phyloP scores from a whole-genome alignment of 2,329 filamentous ascomycete genomes.

The Lasiodiplodia theobromae region DNA sequence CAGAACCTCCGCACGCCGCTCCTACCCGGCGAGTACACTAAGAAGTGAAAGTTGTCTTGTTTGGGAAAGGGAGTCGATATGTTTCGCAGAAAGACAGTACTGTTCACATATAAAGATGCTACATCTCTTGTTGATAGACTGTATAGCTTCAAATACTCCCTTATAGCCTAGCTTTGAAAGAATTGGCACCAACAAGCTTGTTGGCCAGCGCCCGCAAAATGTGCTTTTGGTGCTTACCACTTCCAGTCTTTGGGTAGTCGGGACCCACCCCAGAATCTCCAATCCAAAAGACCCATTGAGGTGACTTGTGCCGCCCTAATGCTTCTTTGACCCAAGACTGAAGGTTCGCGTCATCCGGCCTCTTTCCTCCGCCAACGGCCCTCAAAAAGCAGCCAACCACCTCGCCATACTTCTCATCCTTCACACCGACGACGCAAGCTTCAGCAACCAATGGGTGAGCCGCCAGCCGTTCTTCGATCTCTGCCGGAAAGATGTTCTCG shows the following conservation, averaged over 20 bases:
- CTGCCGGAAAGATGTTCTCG: slow-evolving; percentile 93
- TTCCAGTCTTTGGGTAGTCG: slow-evolving; percentile 6
- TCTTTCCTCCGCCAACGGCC: not conserved
- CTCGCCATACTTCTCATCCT: slow-evolving; percentile 84
- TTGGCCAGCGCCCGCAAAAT: not conserved
- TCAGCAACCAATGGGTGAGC: slow-evolving; percentile 74
- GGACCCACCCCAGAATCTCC: not conserved
- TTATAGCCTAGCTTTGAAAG: not conserved
- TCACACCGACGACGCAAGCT: slow-evolving; percentile 82
- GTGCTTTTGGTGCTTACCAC: slow-evolving; percentile 5
- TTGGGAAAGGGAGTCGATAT: too few species aligned
- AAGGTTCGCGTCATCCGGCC: not conserved
- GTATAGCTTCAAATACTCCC: too few species aligned
- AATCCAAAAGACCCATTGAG: slow-evolving; percentile 1
- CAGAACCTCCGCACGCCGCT: not conserved
- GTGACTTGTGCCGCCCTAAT: slow-evolving; percentile 1
- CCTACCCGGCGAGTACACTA: not conserved
- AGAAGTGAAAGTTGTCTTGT: too few species aligned
- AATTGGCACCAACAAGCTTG: not conserved
- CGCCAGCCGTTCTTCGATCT: slow-evolving; percentile 88
- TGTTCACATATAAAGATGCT: too few species aligned
- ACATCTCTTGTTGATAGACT: fast-evolving
- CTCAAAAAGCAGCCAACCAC: slow-evolving; percentile 58
- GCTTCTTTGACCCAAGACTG: not conserved
- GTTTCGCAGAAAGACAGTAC: too few species aligned